Evolutionary conservation across 192 early-diverging fungal genomes (phyloP).

Genomic region (Podila clonocystis): DNA sequence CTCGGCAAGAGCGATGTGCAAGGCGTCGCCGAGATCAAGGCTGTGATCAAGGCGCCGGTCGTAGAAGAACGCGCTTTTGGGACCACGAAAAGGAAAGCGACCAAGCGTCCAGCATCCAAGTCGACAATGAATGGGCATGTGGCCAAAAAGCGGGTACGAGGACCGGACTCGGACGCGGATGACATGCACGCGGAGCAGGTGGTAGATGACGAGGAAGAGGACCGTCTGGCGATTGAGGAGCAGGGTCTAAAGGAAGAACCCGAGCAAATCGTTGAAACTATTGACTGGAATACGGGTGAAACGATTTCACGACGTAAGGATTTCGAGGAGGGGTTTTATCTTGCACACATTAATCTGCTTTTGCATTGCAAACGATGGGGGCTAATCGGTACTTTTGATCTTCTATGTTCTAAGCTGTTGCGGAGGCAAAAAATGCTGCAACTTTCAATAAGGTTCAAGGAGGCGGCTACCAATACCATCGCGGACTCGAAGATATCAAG

Average conservation of each 20-base stretch:
- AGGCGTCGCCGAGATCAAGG: slow-evolving; percentile 11
- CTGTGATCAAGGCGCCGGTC: slow-evolving; percentile 7
- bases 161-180: background rate
- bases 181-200: background rate
- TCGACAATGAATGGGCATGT: background rate
- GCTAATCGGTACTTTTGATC: too few relatives aligned
- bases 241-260: background rate
- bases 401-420: slow-evolving; percentile 25
- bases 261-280: background rate
- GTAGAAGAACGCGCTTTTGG: background rate
- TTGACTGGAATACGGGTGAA: background rate
- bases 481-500: slow-evolving; percentile 25
- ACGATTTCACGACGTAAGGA: slow-evolving; percentile 7
- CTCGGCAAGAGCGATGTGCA: slow-evolving; percentile 3
- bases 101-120: background rate
- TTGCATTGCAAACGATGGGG: background rate
- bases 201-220: background rate
- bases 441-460: slow-evolving; percentile 10
- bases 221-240: background rate
- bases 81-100: background rate
- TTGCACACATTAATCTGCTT: background rate
- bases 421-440: background rate
- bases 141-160: background rate
- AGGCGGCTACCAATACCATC: slow-evolving; percentile 27
- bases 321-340: background rate